These are phyloP conservation scores for Peronospora destructor DNA, from an alignment of 352 stramenopile species.

Conservation along the genomic window DNA sequence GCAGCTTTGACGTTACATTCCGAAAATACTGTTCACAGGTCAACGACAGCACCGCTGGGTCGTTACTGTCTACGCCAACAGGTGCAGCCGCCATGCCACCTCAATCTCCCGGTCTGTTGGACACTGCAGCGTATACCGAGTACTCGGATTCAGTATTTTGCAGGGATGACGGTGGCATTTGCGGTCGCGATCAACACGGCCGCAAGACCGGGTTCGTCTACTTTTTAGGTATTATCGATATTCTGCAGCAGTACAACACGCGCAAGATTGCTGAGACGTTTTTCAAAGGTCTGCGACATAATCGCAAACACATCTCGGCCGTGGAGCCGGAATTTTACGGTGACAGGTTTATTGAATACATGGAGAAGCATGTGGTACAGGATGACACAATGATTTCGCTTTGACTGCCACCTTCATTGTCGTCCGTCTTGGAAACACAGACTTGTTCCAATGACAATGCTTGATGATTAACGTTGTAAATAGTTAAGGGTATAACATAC, in stretches of 20 bases:
- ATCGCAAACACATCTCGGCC: constrained; percentile 83
- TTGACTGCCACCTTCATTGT: no score
- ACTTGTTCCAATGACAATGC: no score
- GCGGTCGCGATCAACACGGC: constrained; percentile 46
- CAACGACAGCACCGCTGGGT: constrained; percentile 14
- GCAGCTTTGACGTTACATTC: constrained; percentile 17
- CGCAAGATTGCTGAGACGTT: constrained; percentile 88
- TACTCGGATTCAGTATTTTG: constrained; percentile 68
- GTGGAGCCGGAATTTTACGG: constrained; percentile 86
- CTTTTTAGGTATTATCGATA: constrained; percentile 91
- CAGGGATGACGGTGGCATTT: constrained; percentile 68
- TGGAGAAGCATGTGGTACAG: constrained; percentile 72
- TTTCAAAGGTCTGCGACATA: constrained; percentile 81
- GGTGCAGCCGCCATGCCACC: constrained; percentile 13
- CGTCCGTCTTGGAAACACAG: no score
- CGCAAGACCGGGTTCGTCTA: constrained; percentile 82
- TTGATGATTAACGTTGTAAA: no score
- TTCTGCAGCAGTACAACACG: constrained; percentile 91
- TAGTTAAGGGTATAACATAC: no score
- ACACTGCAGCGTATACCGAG: constrained; percentile 34
- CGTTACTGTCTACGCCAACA: constrained; percentile 21
- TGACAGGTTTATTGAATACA: constrained; percentile 87
- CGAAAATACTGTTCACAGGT: constrained; percentile 17
- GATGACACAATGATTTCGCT: constrained; percentile 43
- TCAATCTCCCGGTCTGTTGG: constrained; percentile 46